Evolutionary conservation across 371 early-diverging fungal species (phyloP).

Genomic region (Fennellomyces sp.): DNA sequence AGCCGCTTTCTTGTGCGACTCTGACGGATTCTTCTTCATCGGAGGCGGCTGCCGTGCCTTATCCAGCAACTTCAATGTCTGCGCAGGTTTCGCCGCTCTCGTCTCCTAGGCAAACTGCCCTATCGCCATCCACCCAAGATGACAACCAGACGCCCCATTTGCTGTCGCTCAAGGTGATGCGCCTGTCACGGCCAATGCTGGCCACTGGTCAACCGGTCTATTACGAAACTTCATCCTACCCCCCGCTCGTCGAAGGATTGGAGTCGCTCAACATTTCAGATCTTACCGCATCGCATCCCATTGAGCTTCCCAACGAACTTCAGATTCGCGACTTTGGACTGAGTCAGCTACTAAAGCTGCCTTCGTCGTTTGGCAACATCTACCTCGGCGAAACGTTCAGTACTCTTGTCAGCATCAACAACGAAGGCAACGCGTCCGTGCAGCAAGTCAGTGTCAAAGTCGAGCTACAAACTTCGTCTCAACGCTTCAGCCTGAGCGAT

Average conservation of each 20-base stretch:
- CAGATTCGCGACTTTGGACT: constrained; percentile 65
- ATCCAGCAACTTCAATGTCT: constrained; percentile 8
- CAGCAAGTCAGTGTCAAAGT: constrained; percentile 78
- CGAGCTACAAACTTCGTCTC: constrained; percentile 87
- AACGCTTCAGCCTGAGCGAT: constrained; percentile 77
- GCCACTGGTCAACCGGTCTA: constrained; percentile 55
- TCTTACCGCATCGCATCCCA: constrained; percentile 37
- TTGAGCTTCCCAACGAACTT: constrained; percentile 16
- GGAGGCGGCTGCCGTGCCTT: too few relatives aligned
- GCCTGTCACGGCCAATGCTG: constrained; percentile 83
- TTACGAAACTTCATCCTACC: constrained; percentile 37
- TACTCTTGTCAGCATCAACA: constrained; percentile 84
- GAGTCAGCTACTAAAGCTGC: constrained; percentile 69
- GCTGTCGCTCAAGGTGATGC: constrained; percentile 90
- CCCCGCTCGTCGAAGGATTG: constrained; percentile 33
- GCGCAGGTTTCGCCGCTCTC: constrained; percentile 13
- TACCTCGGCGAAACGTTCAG: constrained; percentile 94
- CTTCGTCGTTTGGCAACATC: constrained; percentile 84
- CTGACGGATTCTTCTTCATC: too few relatives aligned
- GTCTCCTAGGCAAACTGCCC: constrained; percentile 14
- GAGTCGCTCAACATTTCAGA: constrained; percentile 48
- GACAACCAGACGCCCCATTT: constrained; percentile 60
- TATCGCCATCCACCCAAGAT: constrained; percentile 29
- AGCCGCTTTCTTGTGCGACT: too few relatives aligned
- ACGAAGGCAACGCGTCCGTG: constrained; percentile 68